Percentiles rank a stretch among this genome's conserved stretches.
Evolutionary conservation across 78 protist species (phyloP).

Genomic region (Monosiga brevicollis): DNA sequence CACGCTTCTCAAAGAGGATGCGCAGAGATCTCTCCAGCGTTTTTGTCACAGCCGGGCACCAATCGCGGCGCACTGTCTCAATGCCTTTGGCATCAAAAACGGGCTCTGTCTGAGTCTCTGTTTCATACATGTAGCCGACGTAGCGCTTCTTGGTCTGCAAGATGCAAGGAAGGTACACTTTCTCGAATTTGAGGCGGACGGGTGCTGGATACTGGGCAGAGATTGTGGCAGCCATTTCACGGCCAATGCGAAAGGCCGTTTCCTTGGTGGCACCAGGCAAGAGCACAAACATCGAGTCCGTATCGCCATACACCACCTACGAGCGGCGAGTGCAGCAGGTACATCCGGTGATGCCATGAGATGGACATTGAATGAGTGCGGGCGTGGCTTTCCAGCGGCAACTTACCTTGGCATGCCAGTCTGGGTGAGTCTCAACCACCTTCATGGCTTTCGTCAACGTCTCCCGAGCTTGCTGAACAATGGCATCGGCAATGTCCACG

Average conservation of each 20-base stretch:
- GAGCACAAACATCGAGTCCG: constrained; percentile 91
- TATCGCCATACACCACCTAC: constrained; percentile 95
- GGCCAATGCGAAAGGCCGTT: constrained; percentile 72
- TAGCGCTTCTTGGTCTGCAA: constrained; percentile 82
- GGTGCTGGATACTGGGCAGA: constrained; percentile 79
- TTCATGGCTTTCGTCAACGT: constrained; percentile 75
- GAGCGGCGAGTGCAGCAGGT: too few relatives aligned
- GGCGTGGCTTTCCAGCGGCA: background rate
- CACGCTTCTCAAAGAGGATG: constrained; percentile 51
- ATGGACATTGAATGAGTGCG: too few relatives aligned
- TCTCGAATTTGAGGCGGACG: constrained; percentile 70
- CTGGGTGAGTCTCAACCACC: constrained; percentile 20
- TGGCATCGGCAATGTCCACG: constrained; percentile 90
- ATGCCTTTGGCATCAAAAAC: constrained; percentile 86
- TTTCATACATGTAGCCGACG: constrained; percentile 68
- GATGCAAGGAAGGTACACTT: constrained; percentile 84
- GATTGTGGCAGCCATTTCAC: constrained; percentile 60
- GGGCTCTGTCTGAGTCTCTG: constrained; percentile 33
- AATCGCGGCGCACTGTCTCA: constrained; percentile 88
- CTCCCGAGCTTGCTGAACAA: constrained; percentile 77
- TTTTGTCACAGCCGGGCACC: constrained; percentile 64
- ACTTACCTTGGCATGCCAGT: constrained; percentile 41
- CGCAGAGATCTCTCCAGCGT: constrained; percentile 31
- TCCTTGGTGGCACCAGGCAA: constrained; percentile 55
- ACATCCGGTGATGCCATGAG: too few relatives aligned